These are phyloP conservation scores for Phyllosticta paracitricarpa DNA, from an alignment of 2,329 filamentous ascomycete genomes.

Conservation along the genomic window DNA sequence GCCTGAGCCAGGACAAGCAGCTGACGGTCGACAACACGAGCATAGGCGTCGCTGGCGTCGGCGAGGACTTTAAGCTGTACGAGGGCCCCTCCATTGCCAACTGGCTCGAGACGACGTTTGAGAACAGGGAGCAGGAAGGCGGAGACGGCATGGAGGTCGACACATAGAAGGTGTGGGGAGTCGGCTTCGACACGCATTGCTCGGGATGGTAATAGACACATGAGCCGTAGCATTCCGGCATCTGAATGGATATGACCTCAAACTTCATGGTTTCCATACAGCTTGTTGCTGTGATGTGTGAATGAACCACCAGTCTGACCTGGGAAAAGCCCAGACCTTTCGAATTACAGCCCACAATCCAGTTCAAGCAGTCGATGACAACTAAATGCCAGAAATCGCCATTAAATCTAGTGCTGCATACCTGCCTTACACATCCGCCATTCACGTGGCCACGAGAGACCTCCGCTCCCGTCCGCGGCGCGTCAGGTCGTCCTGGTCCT, in stretches of 20 bases:
- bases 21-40: constrained; percentile 95
- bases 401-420: too few relatives aligned
- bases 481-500: too few relatives aligned
- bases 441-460: constrained; percentile 7
- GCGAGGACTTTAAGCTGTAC: constrained; percentile 79
- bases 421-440: background rate
- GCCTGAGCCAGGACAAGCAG: constrained; percentile 92
- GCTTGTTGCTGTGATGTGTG: background rate
- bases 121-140: constrained; percentile 32
- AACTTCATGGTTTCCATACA: background rate
- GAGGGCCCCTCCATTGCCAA: constrained; percentile 80
- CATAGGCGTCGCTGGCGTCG: constrained; percentile 68
- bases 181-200: background rate
- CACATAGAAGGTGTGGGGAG: background rate
- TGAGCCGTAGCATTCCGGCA: constrained; percentile 4
- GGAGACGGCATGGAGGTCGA: constrained; percentile 47
- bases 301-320: background rate
- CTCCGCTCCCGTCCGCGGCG: background rate
- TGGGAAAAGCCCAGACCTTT: background rate
- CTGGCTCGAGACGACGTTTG: constrained; percentile 65
- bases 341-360: too few relatives aligned
- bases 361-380: too few relatives aligned
- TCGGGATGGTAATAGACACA: constrained; percentile 1
- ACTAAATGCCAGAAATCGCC: too few relatives aligned
- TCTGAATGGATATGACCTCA: constrained; percentile 4